These are phyloP conservation scores for Aspergillus ochraceoroseus DNA, from an alignment of 2,329 filamentous ascomycete species.

Conservation along the genomic window DNA sequence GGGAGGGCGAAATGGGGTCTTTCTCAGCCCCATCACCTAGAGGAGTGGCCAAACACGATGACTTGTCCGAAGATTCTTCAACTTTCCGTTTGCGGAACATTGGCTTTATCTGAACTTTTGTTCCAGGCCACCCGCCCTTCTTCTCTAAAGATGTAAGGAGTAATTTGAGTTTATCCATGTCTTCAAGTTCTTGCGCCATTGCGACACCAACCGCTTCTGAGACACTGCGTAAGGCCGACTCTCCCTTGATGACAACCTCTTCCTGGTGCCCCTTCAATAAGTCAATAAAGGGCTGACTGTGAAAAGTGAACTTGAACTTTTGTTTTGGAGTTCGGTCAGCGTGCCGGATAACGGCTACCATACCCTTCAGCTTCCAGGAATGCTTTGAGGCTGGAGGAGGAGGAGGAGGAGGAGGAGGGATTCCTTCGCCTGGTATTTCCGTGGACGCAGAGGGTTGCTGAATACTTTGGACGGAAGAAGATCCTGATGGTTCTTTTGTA, in stretches of 20 bases:
- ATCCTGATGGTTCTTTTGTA: conserved; percentile 22
- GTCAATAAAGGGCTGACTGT: conserved; percentile 92
- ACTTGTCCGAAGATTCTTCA: conserved; percentile 48
- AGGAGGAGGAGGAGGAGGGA: conserved; percentile 52
- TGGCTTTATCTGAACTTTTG: conserved; percentile 97
- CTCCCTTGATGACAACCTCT: conserved; percentile 89
- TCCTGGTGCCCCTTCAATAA: conserved; percentile 92
- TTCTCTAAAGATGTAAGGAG: conserved; percentile 83
- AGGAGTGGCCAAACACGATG: conserved; percentile 16
- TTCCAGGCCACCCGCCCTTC: conserved; percentile 90
- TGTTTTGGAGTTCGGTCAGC: conserved; percentile 97
- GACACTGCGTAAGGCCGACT: conserved; percentile 82
- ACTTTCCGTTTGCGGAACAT: conserved; percentile 91
- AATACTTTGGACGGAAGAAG: conserved; percentile 24
- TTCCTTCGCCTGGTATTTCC: conserved; percentile 25
- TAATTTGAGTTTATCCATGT: conserved; percentile 76
- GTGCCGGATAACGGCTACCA: conserved; percentile 93
- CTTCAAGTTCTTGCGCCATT: conserved; percentile 72
- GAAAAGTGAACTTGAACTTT: conserved; percentile 99
- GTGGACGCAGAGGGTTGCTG: conserved; percentile 27
- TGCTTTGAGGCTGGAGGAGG: conserved; percentile 71
- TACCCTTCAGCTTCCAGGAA: conserved; percentile 96
- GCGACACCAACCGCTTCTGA: conserved; percentile 81
- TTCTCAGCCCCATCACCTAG: conserved; percentile 16
- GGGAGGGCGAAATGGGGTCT: conserved; percentile 22